Evolutionary conservation across 202 grass and related monocot genomes (phyloP).

Genomic region (Schoenoplectus tabernaemontani): DNA sequence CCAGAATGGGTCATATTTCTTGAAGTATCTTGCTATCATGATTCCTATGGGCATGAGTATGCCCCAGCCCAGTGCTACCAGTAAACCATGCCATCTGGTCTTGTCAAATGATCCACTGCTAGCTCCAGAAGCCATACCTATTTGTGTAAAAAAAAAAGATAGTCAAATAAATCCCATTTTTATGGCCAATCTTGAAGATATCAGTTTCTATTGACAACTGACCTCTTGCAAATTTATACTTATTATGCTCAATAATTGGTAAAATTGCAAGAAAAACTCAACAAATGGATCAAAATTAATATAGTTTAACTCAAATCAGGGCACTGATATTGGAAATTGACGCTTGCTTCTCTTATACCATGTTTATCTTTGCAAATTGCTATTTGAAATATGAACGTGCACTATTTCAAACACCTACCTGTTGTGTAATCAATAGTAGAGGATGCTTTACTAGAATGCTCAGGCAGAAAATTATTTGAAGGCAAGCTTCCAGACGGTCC

Average conservation of each 20-base stretch:
- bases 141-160: neutral
- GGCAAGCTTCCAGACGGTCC: slow-evolving; percentile 35
- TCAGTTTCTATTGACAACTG: neutral
- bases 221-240: neutral
- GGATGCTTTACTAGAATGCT: slow-evolving; percentile 26
- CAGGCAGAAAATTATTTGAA: slow-evolving; percentile 17
- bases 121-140: neutral
- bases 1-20: slow-evolving; percentile 50
- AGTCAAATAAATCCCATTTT: neutral
- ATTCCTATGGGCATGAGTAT: slow-evolving; percentile 52
- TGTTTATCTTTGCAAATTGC: neutral
- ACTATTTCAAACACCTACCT: slow-evolving; percentile 2
- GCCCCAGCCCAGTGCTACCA: slow-evolving; percentile 47
- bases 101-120: neutral
- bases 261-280: neutral
- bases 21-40: slow-evolving; percentile 53
- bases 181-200: neutral
- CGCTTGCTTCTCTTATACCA: neutral
- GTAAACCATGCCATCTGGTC: slow-evolving; percentile 36
- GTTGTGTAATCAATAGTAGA: slow-evolving; percentile 34
- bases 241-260: neutral
- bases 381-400: neutral
- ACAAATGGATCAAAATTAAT: neutral
- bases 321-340: neutral
- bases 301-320: neutral